These are phyloP conservation scores for Stephania yunnanensis DNA, from an alignment of 164 flowering plant species.

Conservation along the genomic window DNA sequence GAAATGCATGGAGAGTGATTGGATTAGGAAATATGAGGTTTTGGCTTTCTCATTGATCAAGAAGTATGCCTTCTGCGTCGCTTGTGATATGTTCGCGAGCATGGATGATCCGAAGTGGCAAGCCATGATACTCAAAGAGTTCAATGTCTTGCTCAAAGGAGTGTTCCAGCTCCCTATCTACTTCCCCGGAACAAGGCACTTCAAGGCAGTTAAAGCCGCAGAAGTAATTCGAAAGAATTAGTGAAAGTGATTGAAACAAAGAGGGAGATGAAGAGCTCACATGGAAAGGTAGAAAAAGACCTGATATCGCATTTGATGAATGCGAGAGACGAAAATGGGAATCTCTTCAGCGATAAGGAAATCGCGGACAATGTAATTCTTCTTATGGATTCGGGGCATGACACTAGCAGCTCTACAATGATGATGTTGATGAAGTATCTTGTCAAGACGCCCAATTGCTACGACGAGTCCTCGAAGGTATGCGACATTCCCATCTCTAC, in stretches of 20 bases:
- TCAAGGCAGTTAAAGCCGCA: constrained; percentile 15
- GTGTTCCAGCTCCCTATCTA: constrained; percentile 16
- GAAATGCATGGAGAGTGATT: constrained; percentile 12
- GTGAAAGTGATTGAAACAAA: constrained; percentile 12
- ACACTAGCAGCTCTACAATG: constrained; percentile 18
- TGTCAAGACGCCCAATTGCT: no score
- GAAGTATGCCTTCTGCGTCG: constrained; percentile 12
- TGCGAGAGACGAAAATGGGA: constrained; percentile 12
- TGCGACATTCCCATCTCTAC: not conserved
- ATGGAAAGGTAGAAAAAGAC: constrained; percentile 9
- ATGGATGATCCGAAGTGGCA: constrained; percentile 8
- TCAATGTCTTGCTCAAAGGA: constrained; percentile 16
- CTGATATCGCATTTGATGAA: constrained; percentile 19
- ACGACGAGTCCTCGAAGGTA: constrained; percentile 14
- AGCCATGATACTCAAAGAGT: constrained; percentile 14
- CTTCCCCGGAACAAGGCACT: constrained; percentile 17
- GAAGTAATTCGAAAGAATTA: constrained; percentile 11
- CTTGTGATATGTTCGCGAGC: constrained; percentile 17
- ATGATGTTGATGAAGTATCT: constrained; percentile 21
- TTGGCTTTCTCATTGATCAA: constrained; percentile 17
- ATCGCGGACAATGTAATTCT: constrained; percentile 17
- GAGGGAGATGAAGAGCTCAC: not conserved
- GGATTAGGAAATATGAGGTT: constrained; percentile 12
- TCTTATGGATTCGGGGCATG: constrained; percentile 21
- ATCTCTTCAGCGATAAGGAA: constrained; percentile 15